Base-by-base conservation (phyloP, 257 asterid genomes). In the Coffea eugenioides region DNA sequence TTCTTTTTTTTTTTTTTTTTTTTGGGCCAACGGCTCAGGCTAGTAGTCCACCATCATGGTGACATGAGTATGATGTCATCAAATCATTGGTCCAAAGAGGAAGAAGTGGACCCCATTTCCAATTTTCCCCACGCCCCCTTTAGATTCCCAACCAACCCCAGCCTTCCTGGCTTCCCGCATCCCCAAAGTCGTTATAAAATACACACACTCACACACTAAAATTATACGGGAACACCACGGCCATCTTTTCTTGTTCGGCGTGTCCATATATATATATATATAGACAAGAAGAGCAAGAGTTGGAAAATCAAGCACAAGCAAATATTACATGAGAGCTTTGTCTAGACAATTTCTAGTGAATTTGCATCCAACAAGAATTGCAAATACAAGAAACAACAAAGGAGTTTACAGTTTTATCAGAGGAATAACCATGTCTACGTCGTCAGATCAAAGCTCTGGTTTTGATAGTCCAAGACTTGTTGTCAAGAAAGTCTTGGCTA, bases 381-480 rank as follows among this genome's bases (percentile, higher is more conserved):
- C 36, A 70, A 78, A 62, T 74, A 71, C 15, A 48, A 59, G 49
- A 45, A 77, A 80, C 67, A 51, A 71, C 16, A 68, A 4, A 57
- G 74, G 46, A 62, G 45, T 23, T 12, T 76, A 45, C 49, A 25
- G 73, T 46, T 62, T 39, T 77, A 23, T 71, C 23, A 83, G 83
- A 64, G 83, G 79, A 6, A 85, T 56, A 39, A 80, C 46, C 75
- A 91, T 90, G 96, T 89, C 97, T 84, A 83, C 23, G 51, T 73
- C 34, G 36, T 68, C 87, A 51, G 85, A 81, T 83, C 87, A 87
- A 61, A 66, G 56, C 67, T 46, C 77, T 64, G 86, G 85, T 78
- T 90, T 91, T 80, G 77, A 86, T 66, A 88, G 77, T 43, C 97
- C 98, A 10, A 92, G 98, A 86, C 84, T 91, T 87, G 94, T 92